phyloP scores from a whole-genome alignment of 2,329 filamentous ascomycete species.

The Penicillium sp. region DNA sequence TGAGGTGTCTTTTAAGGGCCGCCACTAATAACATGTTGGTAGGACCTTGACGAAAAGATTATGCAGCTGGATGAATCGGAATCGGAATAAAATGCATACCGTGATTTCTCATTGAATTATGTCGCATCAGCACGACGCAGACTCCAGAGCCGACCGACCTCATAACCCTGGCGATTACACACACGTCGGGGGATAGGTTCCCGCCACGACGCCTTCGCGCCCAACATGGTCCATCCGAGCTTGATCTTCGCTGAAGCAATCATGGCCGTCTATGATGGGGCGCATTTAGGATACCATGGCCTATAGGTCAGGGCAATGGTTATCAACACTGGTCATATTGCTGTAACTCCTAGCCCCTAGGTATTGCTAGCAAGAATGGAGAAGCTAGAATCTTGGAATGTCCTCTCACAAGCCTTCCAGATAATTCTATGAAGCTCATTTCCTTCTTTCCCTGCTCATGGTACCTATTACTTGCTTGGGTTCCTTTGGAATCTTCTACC shows the following conservation, averaged over 20 bases:
- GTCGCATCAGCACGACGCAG: too few species aligned
- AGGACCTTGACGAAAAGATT: conserved; percentile 48
- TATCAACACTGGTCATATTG: background rate
- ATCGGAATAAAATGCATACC: conserved; percentile 34
- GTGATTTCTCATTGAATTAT: background rate
- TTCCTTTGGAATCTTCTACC: background rate
- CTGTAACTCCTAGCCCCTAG: background rate
- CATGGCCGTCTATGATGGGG: too few species aligned
- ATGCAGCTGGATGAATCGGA: conserved; percentile 48
- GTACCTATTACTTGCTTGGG: background rate
- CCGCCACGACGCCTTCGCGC: too few species aligned
- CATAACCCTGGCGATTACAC: background rate
- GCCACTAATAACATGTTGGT: conserved; percentile 1
- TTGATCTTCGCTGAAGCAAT: too few species aligned
- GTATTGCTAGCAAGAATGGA: background rate
- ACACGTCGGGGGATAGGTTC: too few species aligned
- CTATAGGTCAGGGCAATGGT: too few species aligned
- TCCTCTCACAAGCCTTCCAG: background rate
- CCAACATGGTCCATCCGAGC: too few species aligned
- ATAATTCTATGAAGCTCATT: background rate
- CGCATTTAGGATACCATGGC: too few species aligned
- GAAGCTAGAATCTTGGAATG: background rate
- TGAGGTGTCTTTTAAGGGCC: background rate
- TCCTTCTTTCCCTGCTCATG: background rate
- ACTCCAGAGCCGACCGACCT: background rate